A percentile compares a stretch with the other conserved stretches of the same genome.
Conservation (phyloP, 225 moss, liverwort and hornwort species). For the Physcomitrium patens region DNA sequence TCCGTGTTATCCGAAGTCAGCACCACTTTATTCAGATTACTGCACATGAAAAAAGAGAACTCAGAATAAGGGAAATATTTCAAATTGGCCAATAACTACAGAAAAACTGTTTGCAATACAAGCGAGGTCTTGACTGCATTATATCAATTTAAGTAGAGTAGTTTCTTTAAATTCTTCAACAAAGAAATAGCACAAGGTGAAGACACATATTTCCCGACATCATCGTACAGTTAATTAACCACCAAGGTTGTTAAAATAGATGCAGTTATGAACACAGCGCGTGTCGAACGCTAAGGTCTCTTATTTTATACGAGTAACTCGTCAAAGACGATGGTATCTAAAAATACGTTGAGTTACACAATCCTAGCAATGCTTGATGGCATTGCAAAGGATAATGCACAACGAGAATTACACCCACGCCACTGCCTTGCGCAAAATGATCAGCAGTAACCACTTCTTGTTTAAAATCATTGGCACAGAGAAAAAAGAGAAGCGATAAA, state of each 20-base stretch:
- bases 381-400: not conserved
- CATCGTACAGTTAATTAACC: not conserved
- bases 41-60: constrained; percentile 36
- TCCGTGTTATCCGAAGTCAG: constrained; percentile 87
- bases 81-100: not conserved
- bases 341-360: not conserved
- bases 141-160: not conserved
- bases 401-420: not conserved
- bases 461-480: not conserved
- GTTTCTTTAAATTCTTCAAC: not conserved
- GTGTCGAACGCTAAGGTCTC: not conserved
- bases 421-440: not conserved
- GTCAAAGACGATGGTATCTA: not conserved
- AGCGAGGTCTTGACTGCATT: not conserved
- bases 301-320: not conserved
- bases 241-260: not conserved
- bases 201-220: constrained; percentile 17
- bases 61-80: constrained; percentile 25
- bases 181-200: not conserved
- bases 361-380: not conserved
- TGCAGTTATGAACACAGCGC: not conserved
- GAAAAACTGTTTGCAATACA: not conserved
- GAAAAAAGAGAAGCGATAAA: constrained; percentile 7
- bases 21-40: constrained; percentile 84
- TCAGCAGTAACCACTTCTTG: not conserved